phyloP scores from a whole-genome alignment of 179 eudicot genomes.

The Amaranthus tricolor region DNA sequence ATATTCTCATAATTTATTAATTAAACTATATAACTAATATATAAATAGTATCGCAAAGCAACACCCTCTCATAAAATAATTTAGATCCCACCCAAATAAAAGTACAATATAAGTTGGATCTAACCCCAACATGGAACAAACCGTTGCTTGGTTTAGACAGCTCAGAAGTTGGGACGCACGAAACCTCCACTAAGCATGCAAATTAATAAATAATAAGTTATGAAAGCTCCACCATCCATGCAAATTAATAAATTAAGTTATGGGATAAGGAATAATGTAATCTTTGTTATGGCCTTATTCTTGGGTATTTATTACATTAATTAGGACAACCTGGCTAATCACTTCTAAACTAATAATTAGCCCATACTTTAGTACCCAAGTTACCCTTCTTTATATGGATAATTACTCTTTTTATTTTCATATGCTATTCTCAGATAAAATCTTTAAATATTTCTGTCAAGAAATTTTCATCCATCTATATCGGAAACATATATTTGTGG shows the following conservation, averaged over 20 bases:
- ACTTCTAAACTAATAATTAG: constrained; percentile 30
- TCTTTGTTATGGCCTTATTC: constrained; percentile 7
- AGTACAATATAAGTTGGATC: no score
- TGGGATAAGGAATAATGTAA: constrained; percentile 22
- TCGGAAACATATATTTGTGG: no score
- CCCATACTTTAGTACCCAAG: constrained; percentile 22
- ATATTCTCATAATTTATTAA: no score
- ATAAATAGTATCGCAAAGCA: no score
- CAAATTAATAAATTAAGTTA: constrained; percentile 7
- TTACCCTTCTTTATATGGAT: background rate
- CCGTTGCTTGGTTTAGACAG: constrained; percentile 18
- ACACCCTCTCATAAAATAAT: no score
- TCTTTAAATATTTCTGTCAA: no score
- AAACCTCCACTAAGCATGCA: constrained; percentile 35
- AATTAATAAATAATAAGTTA: constrained; percentile 1
- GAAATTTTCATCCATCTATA: no score
- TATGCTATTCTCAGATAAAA: no score
- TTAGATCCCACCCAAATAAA: no score
- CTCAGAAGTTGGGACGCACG: constrained; percentile 29
- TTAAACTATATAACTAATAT: no score
- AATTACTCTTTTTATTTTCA: no score
- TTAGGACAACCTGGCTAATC: constrained; percentile 29
- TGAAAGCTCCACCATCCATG: constrained; percentile 35
- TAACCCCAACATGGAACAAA: no score
- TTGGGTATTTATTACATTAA: background rate